Conservation (phyloP, 306 rosid genomes). For the Prunus mira region DNA sequence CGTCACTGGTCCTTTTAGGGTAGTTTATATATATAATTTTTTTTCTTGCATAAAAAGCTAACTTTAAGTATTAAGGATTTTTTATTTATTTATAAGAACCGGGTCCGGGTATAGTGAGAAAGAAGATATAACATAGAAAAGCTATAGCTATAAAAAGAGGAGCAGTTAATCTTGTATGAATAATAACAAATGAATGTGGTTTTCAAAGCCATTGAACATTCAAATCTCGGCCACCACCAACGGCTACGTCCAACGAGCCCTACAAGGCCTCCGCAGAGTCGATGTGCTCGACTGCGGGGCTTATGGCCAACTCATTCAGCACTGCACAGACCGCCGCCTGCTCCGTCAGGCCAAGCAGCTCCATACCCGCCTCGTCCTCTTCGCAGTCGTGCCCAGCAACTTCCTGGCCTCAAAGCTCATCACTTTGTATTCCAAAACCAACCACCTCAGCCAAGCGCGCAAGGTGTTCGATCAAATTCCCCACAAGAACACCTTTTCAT, state of each 20-base stretch:
- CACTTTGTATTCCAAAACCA: conserved; percentile 46
- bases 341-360: conserved; percentile 69
- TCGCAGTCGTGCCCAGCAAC: conserved; percentile 64
- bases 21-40: too few relatives aligned
- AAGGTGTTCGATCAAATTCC: conserved; percentile 63
- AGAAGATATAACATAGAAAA: background rate
- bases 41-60: too few relatives aligned
- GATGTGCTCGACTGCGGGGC: conserved; percentile 47
- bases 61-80: too few relatives aligned
- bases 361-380: conserved; percentile 66
- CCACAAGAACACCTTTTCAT: conserved; percentile 53
- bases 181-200: conserved; percentile 43
- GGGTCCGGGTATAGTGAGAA: too few relatives aligned
- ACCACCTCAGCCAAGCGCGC: conserved; percentile 45
- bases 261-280: conserved; percentile 18
- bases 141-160: background rate
- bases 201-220: conserved; percentile 28
- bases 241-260: conserved; percentile 31
- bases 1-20: too few relatives aligned
- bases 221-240: conserved; percentile 17
- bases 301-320: conserved; percentile 62
- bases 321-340: conserved; percentile 52
- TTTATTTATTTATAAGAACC: background rate
- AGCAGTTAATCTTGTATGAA: background rate
- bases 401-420: conserved; percentile 84